A percentile compares a stretch with the other conserved stretches of the same genome.
Evolutionary conservation across 768 basidiomycete genomes (phyloP).

Genomic region (Russula ochroleuca): DNA sequence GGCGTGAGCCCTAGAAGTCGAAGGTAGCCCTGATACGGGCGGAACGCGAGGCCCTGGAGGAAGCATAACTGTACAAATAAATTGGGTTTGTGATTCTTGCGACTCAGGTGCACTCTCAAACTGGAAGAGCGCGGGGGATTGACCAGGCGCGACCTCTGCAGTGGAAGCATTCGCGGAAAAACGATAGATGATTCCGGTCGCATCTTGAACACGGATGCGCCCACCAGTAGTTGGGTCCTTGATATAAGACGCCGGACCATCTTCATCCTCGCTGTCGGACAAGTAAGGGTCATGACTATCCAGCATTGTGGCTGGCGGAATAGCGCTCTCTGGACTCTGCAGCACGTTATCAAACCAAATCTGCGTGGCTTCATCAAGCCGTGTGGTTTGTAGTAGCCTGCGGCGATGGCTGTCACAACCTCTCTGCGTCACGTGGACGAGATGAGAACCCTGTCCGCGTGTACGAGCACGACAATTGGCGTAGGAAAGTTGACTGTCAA

Average conservation of each 20-base stretch:
- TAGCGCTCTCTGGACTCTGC: conserved; percentile 37
- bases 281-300: conserved; percentile 43
- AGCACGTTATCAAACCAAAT: conserved; percentile 50
- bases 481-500: conserved; percentile 59
- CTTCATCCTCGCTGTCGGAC: conserved; percentile 50
- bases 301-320: conserved; percentile 45
- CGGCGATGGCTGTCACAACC: conserved; percentile 53
- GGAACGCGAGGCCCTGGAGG: conserved; percentile 42
- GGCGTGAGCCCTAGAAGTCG: conserved; percentile 48
- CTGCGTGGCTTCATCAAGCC: conserved; percentile 39
- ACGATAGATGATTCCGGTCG: conserved; percentile 52
- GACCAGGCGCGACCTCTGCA: neutral
- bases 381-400: conserved; percentile 44
- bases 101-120: conserved; percentile 42
- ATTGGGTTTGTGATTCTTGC: conserved; percentile 31
- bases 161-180: conserved; percentile 35
- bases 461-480: conserved; percentile 50
- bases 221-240: conserved; percentile 61
- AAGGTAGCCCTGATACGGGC: conserved; percentile 43
- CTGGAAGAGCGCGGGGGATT: conserved; percentile 26
- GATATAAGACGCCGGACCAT: conserved; percentile 41
- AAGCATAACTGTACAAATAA: conserved; percentile 49
- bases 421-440: conserved; percentile 61
- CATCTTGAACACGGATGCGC: conserved; percentile 55
- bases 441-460: conserved; percentile 45